These are phyloP conservation scores for Pezicula rhizophila DNA, from an alignment of 2,329 filamentous ascomycete genomes.

Conservation along the genomic window DNA sequence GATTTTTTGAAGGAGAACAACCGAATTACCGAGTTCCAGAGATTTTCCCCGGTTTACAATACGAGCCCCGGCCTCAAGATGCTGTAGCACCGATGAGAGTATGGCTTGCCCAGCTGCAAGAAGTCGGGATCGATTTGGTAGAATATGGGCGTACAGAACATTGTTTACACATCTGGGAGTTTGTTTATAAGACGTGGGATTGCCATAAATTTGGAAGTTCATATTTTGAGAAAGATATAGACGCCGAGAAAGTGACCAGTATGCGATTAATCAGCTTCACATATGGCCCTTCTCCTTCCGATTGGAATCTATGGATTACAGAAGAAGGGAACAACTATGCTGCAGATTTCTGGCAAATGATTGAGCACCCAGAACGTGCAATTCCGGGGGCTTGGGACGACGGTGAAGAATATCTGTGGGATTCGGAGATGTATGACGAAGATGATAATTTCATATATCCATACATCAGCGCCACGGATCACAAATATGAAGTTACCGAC, in stretches of 20 bases:
- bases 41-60: background rate
- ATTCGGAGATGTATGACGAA: no score
- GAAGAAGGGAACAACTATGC: background rate
- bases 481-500: no score
- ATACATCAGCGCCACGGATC: no score
- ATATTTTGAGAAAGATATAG: background rate
- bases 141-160: background rate
- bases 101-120: background rate
- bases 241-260: no score
- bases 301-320: conserved; percentile 8
- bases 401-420: no score
- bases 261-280: conserved; percentile 3
- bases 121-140: background rate
- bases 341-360: conserved; percentile 7
- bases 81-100: background rate
- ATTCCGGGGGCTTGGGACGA: conserved; percentile 10
- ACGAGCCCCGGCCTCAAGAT: background rate
- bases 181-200: background rate
- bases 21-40: background rate
- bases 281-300: conserved; percentile 4
- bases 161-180: background rate
- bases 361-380: conserved; percentile 5
- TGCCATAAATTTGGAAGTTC: background rate
- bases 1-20: background rate
- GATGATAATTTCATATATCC: no score